These are phyloP conservation scores for Lithospermum erythrorhizon DNA, from an alignment of 257 asterid genomes.

Conservation along the genomic window DNA sequence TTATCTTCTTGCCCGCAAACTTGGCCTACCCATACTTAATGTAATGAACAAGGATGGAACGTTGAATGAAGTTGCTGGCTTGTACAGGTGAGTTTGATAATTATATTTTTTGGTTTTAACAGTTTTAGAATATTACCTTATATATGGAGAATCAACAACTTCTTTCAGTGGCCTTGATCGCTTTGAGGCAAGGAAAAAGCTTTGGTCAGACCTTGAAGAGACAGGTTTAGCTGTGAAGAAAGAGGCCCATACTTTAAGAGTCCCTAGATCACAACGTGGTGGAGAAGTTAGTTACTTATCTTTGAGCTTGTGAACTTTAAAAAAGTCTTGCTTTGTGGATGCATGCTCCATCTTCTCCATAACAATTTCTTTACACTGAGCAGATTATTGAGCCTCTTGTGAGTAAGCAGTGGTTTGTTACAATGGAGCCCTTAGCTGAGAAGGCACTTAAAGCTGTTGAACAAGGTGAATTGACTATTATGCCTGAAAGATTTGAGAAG, in stretches of 20 bases:
- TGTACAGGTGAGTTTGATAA: conserved; percentile 50
- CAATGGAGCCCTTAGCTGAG: conserved; percentile 96
- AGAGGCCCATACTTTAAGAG: conserved; percentile 73
- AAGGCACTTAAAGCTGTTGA: conserved; percentile 87
- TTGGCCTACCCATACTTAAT: conserved; percentile 96
- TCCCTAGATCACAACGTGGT: conserved; percentile 99
- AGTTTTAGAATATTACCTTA: conserved; percentile 14
- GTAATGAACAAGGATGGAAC: conserved; percentile 99
- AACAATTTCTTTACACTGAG: conserved; percentile 10
- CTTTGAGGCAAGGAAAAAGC: conserved; percentile 91
- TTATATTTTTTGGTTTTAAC: conserved; percentile 3
- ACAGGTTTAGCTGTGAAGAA: conserved; percentile 86
- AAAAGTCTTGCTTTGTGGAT: conserved; percentile 11
- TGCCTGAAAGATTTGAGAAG: conserved; percentile 97
- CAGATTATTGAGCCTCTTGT: conserved; percentile 95
- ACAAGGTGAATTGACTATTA: conserved; percentile 71
- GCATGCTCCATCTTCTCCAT: conserved; percentile 15
- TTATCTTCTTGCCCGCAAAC: conserved; percentile 95
- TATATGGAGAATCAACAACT: conserved; percentile 14
- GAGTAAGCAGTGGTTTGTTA: conserved; percentile 97
- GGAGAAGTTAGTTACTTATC: conserved; percentile 63
- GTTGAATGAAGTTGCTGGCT: conserved; percentile 83
- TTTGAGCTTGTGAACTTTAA: conserved; percentile 10
- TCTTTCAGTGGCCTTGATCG: conserved; percentile 91
- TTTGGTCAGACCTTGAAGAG: conserved; percentile 94